These are phyloP conservation scores for Meredithiella fracta DNA, from an alignment of 2,329 filamentous ascomycete species.

Conservation along the genomic window DNA sequence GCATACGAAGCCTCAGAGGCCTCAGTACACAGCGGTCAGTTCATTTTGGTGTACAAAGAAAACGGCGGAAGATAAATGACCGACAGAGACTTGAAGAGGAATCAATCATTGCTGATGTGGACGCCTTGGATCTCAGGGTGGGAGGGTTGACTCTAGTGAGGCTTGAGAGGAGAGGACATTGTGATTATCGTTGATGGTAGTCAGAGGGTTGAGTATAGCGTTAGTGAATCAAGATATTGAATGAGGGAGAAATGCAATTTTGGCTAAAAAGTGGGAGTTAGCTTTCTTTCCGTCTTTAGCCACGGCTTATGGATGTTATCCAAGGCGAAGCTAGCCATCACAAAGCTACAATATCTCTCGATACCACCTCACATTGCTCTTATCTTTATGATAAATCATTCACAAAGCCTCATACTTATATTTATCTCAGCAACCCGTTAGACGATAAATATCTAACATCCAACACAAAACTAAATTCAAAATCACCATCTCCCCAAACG, in stretches of 20 bases:
- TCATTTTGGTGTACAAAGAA: conserved; percentile 48
- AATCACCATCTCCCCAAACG: too few species aligned
- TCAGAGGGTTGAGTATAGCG: not conserved
- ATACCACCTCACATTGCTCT: too few species aligned
- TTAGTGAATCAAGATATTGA: not conserved
- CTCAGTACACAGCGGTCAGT: conserved; percentile 45
- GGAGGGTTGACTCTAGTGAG: conserved; percentile 44
- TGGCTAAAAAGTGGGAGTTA: not conserved
- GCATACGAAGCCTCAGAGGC: conserved; percentile 42
- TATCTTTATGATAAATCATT: too few species aligned
- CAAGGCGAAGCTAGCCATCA: too few species aligned
- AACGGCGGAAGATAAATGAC: conserved; percentile 40
- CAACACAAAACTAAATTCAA: too few species aligned
- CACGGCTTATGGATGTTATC: too few species aligned
- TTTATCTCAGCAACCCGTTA: too few species aligned
- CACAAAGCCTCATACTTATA: too few species aligned
- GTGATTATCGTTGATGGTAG: conserved; percentile 1
- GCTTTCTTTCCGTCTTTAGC: not conserved
- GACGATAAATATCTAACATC: too few species aligned
- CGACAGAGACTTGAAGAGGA: conserved; percentile 44
- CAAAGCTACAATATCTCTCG: too few species aligned
- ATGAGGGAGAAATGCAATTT: not conserved
- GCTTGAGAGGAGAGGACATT: conserved; percentile 38
- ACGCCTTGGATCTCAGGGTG: conserved; percentile 43
- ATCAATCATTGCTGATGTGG: conserved; percentile 35